Evolutionary conservation across 495 filamentous ascomycete species (phyloP), one percentile per base, ranked within the genome.

Genomic region (Neurospora terricola): DNA sequence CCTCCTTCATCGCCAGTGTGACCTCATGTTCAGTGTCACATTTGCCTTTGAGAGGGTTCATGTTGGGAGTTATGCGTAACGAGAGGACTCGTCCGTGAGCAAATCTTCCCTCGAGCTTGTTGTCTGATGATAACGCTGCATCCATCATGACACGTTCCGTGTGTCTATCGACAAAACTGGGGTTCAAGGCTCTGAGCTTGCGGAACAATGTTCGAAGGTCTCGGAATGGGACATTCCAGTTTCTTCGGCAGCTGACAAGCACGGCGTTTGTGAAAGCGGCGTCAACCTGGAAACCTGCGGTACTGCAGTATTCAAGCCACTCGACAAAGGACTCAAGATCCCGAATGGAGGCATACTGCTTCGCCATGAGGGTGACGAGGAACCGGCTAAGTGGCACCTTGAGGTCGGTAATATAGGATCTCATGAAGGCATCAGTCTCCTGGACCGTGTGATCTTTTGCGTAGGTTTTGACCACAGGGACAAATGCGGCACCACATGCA

Each of bases 321-420:
- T 71, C 73, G 42, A 81, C 69, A 23, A 83, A 81, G 5, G 74
- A 78, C 69, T 71, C 70, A 36, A 82, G 74, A 72, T 88, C 86
- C n/a, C 77, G 79, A 27, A 80, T 73, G 59, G 78, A 76, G 12
- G 73, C 83, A 73, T 85, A 87, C 36, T 78, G 80, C 34, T 84
- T 82, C n/a, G 84, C 80, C 76, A 88, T 80, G 9, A 85, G n/a
- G 27, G 80, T 83, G 40, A 85, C 81, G 23, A 82, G 77, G 45
- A 80, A 81, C 39, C 71, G 73, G 69, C 77, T 80, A 34, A 86
- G 38, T 4, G 75, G 74, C 8, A 87, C 75, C n/a, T 76, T 74
- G 6, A 83, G 72, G 16, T 78, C 71, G 18, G 76, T 75, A 16
- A 81, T 73, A 66, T 83, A 87, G 16, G 54, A 69, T 37, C 73